Percentiles rank a stretch among this genome's conserved stretches.
These are phyloP conservation scores for Gnomoniopsis sp. DNA, from an alignment of 2,329 filamentous ascomycete species.

Conservation along the genomic window DNA sequence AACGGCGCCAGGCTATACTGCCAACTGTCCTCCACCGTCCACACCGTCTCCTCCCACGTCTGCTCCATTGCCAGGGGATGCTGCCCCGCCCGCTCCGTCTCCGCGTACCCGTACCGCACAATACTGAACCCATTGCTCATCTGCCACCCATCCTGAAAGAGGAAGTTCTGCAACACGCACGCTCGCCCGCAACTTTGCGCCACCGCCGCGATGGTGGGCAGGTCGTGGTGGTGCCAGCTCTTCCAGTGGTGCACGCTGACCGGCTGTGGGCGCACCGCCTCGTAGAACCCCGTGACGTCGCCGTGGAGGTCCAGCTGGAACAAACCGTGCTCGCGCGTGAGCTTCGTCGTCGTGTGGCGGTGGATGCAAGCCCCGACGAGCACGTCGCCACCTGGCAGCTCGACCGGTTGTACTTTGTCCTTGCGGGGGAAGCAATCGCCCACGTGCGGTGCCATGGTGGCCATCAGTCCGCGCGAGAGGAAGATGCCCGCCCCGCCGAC, in stretches of 20 bases:
- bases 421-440: constrained; percentile 29
- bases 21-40: constrained; percentile 18
- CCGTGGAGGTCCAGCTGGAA: constrained; percentile 38
- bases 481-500: constrained; percentile 44
- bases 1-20: constrained; percentile 18
- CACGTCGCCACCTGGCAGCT: constrained; percentile 31
- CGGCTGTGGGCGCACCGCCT: constrained; percentile 35
- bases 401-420: constrained; percentile 16
- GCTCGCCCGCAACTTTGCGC: constrained; percentile 34
- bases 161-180: constrained; percentile 38
- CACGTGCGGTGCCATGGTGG: constrained; percentile 32
- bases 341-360: constrained; percentile 34
- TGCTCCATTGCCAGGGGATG: constrained; percentile 38
- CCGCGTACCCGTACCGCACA: constrained; percentile 31
- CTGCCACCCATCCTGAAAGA: constrained; percentile 24
- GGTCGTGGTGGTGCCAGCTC: constrained; percentile 22
- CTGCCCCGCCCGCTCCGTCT: constrained; percentile 27
- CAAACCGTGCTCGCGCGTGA: constrained; percentile 37
- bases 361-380: constrained; percentile 39
- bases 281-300: constrained; percentile 41
- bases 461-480: constrained; percentile 35
- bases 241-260: constrained; percentile 45
- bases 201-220: constrained; percentile 34
- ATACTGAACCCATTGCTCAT: constrained; percentile 41
- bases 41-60: constrained; percentile 26